Percentiles rank a stretch among this genome's conserved stretches.
Evolutionary conservation across 495 filamentous ascomycete species (phyloP).

Genomic region (Penicillium bialowiezense): DNA sequence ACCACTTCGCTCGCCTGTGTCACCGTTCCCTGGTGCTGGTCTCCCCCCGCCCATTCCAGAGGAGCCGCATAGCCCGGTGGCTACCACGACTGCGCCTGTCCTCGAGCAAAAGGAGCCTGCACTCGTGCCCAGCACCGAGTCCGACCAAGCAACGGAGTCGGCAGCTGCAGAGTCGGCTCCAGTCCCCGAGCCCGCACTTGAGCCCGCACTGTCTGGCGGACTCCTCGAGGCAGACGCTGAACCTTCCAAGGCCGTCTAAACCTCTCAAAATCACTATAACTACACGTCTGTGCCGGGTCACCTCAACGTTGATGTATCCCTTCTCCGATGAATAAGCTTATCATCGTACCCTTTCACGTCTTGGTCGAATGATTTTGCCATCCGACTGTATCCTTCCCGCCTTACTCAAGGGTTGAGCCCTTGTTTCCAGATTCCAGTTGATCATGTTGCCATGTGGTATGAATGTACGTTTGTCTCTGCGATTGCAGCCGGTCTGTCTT

Average conservation of each 20-base stretch:
- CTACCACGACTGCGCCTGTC: conserved; percentile 4
- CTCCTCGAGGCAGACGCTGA: not conserved
- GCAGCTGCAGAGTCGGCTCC: not conserved
- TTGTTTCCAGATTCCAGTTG: conserved; percentile 1
- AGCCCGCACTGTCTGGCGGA: too few species aligned
- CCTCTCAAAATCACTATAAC: not conserved
- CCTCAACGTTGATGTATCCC: too few species aligned
- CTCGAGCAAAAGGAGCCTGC: not conserved
- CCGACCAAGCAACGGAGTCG: not conserved
- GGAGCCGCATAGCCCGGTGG: conserved; percentile 36
- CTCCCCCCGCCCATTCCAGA: conserved; percentile 41
- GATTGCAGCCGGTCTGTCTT: conserved; percentile 19
- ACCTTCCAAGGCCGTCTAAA: not conserved
- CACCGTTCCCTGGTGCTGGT: conserved; percentile 32
- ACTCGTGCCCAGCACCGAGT: not conserved
- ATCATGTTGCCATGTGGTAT: conserved; percentile 25
- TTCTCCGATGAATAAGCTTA: too few species aligned
- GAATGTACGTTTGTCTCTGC: conserved; percentile 21
- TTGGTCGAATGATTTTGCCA: not conserved
- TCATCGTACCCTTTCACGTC: too few species aligned
- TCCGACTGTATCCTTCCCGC: not conserved
- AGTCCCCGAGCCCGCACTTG: too few species aligned
- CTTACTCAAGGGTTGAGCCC: not conserved
- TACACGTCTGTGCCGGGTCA: too few species aligned
- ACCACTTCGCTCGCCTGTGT: conserved; percentile 26